Conservation (phyloP, 164 flowering plant species). For the Malania oleifera region DNA sequence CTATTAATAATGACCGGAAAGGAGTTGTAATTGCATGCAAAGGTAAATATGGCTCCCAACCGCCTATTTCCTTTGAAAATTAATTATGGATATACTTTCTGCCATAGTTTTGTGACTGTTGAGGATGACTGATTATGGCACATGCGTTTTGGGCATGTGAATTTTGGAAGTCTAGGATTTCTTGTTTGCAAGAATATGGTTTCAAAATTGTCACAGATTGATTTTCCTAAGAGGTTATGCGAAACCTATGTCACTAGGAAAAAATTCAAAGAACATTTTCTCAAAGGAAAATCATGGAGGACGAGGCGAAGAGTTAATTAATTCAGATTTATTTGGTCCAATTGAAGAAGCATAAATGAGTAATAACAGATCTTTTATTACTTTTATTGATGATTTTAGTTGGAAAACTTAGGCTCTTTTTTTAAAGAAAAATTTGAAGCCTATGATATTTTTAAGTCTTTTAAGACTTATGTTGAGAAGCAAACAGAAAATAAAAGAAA, state of each 20-base stretch:
- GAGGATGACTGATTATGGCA: conserved; percentile 6
- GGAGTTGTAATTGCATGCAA: not conserved
- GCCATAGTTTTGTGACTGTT: not conserved
- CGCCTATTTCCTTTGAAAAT: not conserved
- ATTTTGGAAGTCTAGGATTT: too few species aligned
- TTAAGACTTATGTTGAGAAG: conserved; percentile 7
- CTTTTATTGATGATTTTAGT: conserved; percentile 15
- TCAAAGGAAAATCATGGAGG: conserved; percentile 4
- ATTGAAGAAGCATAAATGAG: not conserved
- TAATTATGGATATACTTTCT: not conserved
- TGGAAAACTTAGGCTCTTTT: conserved; percentile 13
- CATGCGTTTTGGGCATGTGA: too few species aligned
- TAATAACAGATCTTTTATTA: not conserved
- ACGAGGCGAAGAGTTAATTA: not conserved
- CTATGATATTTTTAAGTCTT: conserved; percentile 1
- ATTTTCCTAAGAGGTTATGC: too few species aligned
- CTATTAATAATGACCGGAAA: not conserved
- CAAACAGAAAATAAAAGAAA: not conserved
- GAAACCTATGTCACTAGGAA: conserved; percentile 1
- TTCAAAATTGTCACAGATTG: too few species aligned
- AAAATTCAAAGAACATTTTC: not conserved
- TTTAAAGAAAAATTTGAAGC: conserved; percentile 3
- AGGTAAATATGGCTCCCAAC: not conserved
- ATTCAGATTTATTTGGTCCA: conserved; percentile 14
- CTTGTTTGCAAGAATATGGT: too few species aligned